phyloP scores from a whole-genome alignment of 139 green algal genomes.

The Gonium pectorale region DNA sequence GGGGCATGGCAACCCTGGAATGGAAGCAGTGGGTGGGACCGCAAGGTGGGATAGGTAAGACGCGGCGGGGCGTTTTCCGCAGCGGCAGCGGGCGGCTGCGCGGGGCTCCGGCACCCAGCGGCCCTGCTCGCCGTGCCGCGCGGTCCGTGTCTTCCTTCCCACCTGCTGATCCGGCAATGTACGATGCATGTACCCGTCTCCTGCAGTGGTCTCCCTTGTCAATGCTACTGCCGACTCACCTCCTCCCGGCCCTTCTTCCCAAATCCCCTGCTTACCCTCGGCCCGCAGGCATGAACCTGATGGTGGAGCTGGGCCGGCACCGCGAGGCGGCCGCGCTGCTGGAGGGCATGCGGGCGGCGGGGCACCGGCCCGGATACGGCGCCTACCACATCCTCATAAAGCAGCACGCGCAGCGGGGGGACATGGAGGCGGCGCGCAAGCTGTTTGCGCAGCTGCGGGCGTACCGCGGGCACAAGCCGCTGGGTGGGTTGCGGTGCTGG shows the following conservation, averaged over 20 bases:
- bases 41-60: no score
- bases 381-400: conserved; percentile 81
- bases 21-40: no score
- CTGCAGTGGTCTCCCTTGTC: no score
- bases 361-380: conserved; percentile 46
- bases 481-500: background rate
- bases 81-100: no score
- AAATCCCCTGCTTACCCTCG: background rate
- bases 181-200: no score
- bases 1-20: no score
- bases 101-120: no score
- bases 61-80: no score
- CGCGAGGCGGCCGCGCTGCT: conserved; percentile 69
- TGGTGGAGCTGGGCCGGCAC: conserved; percentile 56
- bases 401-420: conserved; percentile 41
- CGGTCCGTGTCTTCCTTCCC: no score
- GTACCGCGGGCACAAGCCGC: conserved; percentile 30
- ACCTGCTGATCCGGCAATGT: no score
- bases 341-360: conserved; percentile 42
- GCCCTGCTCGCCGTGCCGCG: no score
- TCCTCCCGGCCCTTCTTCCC: background rate
- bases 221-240: no score
- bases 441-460: conserved; percentile 61
- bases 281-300: conserved; percentile 75
- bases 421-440: conserved; percentile 48